phyloP scores from a whole-genome alignment of 2,329 filamentous ascomycete genomes.

The Capronia americana region DNA sequence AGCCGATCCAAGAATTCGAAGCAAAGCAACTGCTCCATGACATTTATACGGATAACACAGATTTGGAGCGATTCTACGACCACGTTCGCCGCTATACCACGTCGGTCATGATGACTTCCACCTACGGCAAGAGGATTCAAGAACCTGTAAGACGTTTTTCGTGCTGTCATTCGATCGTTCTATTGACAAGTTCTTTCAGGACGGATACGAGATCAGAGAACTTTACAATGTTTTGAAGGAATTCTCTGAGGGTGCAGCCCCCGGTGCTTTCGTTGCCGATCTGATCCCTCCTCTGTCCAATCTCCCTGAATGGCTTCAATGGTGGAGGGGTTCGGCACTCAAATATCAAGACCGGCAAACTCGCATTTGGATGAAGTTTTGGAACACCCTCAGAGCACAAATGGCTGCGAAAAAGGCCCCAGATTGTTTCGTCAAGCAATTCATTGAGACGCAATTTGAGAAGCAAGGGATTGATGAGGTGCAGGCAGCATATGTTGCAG shows the following conservation, averaged over 20 bases:
- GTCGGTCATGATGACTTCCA: constrained; percentile 27
- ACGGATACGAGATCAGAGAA: constrained; percentile 23
- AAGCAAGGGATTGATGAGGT: constrained; percentile 46
- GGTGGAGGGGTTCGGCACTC: constrained; percentile 20
- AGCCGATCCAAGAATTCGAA: constrained; percentile 55
- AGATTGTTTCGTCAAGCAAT: constrained; percentile 28
- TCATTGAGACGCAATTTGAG: constrained; percentile 25
- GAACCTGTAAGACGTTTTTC: background rate
- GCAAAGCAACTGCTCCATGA: constrained; percentile 54
- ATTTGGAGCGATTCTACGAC: constrained; percentile 53
- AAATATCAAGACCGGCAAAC: constrained; percentile 14
- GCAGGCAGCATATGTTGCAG: constrained; percentile 46
- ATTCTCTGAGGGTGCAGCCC: constrained; percentile 18
- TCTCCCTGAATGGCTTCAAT: constrained; percentile 29
- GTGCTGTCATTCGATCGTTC: too few relatives aligned
- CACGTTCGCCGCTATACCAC: constrained; percentile 29
- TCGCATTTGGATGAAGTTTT: constrained; percentile 24
- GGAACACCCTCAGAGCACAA: constrained; percentile 23
- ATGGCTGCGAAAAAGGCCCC: constrained; percentile 22
- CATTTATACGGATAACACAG: constrained; percentile 36
- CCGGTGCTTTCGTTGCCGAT: constrained; percentile 28
- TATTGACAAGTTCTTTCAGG: too few relatives aligned
- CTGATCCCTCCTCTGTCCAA: constrained; percentile 25
- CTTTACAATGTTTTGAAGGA: constrained; percentile 25
- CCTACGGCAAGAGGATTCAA: constrained; percentile 25